phyloP scores from a whole-genome alignment of 306 rosid genomes.

The Fagus crenata region DNA sequence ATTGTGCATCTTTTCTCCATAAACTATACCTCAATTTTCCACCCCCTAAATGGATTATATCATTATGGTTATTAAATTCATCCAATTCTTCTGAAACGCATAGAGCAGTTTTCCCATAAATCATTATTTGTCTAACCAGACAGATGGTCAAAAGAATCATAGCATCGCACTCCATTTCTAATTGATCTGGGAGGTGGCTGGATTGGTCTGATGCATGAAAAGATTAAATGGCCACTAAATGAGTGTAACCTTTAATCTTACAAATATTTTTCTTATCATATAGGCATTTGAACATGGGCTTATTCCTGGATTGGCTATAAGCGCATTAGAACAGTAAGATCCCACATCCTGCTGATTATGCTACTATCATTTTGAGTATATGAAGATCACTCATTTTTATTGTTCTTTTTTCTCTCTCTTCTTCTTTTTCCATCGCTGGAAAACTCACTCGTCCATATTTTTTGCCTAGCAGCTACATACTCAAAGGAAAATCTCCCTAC shows the following conservation, averaged over 20 bases:
- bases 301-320: conserved; percentile 78
- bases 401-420: conserved; percentile 14
- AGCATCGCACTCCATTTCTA: conserved; percentile 2
- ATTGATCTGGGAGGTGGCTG: not conserved
- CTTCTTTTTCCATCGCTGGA: not conserved
- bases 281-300: conserved; percentile 90
- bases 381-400: not conserved
- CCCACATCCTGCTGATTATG: conserved; percentile 27
- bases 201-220: not conserved
- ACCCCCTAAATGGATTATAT: conserved; percentile 9
- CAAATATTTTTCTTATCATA: conserved; percentile 23
- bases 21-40: not conserved
- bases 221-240: not conserved
- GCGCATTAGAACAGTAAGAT: conserved; percentile 92
- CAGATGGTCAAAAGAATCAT: not conserved
- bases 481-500: conserved; percentile 77
- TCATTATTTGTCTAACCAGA: conserved; percentile 9
- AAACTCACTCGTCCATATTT: conserved; percentile 28
- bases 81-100: not conserved
- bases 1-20: not conserved
- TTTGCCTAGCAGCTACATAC: conserved; percentile 57
- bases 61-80: conserved; percentile 8
- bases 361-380: conserved; percentile 12
- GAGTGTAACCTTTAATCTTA: conserved; percentile 23
- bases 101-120: not conserved